Evolutionary conservation across 371 early-diverging fungal species (phyloP).

Genomic region (Zopfochytrium polystomum): DNA sequence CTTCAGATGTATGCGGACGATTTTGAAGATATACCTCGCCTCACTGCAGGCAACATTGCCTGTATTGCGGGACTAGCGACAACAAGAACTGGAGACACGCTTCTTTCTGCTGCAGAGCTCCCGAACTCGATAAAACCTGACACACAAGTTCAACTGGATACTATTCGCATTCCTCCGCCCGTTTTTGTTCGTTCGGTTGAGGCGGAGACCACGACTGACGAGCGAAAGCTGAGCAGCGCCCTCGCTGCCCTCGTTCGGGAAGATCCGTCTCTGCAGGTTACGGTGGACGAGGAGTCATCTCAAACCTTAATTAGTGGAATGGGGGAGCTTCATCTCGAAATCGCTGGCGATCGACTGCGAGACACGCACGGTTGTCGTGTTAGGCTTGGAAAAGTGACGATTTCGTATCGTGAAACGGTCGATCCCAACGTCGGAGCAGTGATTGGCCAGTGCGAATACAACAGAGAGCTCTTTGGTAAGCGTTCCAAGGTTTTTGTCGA

Average conservation of each 20-base stretch:
- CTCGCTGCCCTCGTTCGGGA: slow-evolving; percentile 74
- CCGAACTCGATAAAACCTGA: slow-evolving; percentile 26
- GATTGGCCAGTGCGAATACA: slow-evolving; percentile 43
- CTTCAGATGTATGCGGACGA: slow-evolving; percentile 91
- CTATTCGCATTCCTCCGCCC: slow-evolving; percentile 82
- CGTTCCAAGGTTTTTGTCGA: slow-evolving; percentile 60
- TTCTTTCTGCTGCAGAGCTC: slow-evolving; percentile 44
- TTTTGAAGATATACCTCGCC: slow-evolving; percentile 75
- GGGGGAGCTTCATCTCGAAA: slow-evolving; percentile 95
- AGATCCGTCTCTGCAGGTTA: slow-evolving; percentile 82
- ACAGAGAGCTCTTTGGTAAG: slow-evolving; percentile 74
- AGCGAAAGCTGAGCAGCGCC: slow-evolving; percentile 71
- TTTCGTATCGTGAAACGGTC: slow-evolving; percentile 80
- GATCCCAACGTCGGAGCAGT: slow-evolving; percentile 3
- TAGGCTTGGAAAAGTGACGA: slow-evolving; percentile 79
- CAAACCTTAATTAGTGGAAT: slow-evolving; percentile 91
- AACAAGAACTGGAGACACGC: slow-evolving; percentile 90
- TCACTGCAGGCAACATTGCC: slow-evolving; percentile 84
- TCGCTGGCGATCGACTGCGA: slow-evolving; percentile 75
- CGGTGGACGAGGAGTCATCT: slow-evolving; percentile 79
- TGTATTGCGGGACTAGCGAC: slow-evolving; percentile 83
- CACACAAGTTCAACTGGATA: slow-evolving; percentile 59
- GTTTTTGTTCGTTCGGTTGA: slow-evolving; percentile 88
- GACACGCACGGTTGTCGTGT: slow-evolving; percentile 78
- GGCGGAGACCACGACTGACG: slow-evolving; percentile 72